Evolutionary conservation across 2,329 filamentous ascomycete genomes (phyloP).

Genomic region (Fusarium agapanthi): DNA sequence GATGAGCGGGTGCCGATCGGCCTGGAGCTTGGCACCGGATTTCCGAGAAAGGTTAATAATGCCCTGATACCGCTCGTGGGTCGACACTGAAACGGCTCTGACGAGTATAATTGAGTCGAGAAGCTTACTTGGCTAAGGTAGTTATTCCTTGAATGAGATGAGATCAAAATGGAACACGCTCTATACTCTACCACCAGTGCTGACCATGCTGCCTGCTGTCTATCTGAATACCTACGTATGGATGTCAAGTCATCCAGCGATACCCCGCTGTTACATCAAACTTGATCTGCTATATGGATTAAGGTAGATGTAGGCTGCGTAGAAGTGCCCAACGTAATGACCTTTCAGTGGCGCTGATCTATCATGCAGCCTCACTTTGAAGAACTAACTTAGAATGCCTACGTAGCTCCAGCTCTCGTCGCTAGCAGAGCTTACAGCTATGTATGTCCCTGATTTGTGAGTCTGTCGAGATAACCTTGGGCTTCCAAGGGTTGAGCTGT

Average conservation of each 20-base stretch:
- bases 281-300: background rate
- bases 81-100: slow-evolving; percentile 2
- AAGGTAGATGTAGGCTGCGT: background rate
- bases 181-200: background rate
- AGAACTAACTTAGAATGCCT: background rate
- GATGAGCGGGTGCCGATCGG: slow-evolving; percentile 41
- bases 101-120: background rate
- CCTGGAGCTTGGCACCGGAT: slow-evolving; percentile 17
- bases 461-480: background rate
- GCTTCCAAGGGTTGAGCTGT: background rate
- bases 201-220: background rate
- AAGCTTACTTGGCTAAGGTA: background rate
- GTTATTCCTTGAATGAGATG: background rate
- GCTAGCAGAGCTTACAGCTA: background rate
- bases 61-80: slow-evolving; percentile 7
- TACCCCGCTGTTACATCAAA: slow-evolving; percentile 11
- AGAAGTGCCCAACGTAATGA: background rate
- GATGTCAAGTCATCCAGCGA: background rate
- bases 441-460: background rate
- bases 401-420: background rate
- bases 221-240: background rate
- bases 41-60: slow-evolving; percentile 25
- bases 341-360: background rate
- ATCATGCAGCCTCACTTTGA: slow-evolving; percentile 4
- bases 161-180: background rate